Percentiles rank a stretch among this genome's conserved stretches.
Evolutionary conservation across 495 filamentous ascomycete genomes (phyloP).

Genomic region (Cryomyces minteri): DNA sequence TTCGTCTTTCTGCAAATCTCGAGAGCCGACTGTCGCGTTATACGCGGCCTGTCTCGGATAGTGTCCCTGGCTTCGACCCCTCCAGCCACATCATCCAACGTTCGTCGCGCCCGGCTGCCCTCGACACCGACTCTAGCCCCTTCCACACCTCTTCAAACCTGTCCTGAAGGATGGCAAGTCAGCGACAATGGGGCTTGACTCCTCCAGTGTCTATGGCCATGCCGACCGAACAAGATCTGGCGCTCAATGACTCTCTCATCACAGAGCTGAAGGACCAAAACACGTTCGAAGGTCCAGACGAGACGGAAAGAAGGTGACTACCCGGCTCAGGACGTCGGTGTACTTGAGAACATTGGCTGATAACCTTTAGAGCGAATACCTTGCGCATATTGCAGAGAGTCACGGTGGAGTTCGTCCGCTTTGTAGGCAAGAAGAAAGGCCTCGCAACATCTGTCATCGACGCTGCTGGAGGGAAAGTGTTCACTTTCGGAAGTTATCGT

Average conservation of each 20-base stretch:
- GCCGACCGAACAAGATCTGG: constrained; percentile 57
- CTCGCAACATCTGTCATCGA: constrained; percentile 58
- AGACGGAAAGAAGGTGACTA: constrained; percentile 59
- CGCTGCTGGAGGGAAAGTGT: constrained; percentile 71
- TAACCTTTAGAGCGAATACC: constrained; percentile 19
- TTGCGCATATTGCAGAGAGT: constrained; percentile 58
- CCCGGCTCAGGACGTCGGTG: neutral
- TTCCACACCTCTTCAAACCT: neutral
- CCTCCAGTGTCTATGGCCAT: constrained; percentile 59
- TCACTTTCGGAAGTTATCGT: constrained; percentile 86
- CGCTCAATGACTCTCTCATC: constrained; percentile 57
- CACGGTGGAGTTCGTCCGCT: constrained; percentile 65
- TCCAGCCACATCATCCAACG: no score
- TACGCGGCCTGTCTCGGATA: no score
- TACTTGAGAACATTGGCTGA: neutral
- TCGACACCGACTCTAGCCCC: no score
- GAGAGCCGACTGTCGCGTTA: no score
- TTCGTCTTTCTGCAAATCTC: no score
- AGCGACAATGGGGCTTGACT: constrained; percentile 61
- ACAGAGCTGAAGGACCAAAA: constrained; percentile 71
- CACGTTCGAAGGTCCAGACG: constrained; percentile 67
- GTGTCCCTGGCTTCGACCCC: no score
- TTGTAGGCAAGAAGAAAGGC: constrained; percentile 57
- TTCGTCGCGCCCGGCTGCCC: no score
- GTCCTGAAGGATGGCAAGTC: constrained; percentile 1